Evolutionary conservation across 2,329 filamentous ascomycete genomes (phyloP).

Genomic region (Mycosphaerelloides madeirae): DNA sequence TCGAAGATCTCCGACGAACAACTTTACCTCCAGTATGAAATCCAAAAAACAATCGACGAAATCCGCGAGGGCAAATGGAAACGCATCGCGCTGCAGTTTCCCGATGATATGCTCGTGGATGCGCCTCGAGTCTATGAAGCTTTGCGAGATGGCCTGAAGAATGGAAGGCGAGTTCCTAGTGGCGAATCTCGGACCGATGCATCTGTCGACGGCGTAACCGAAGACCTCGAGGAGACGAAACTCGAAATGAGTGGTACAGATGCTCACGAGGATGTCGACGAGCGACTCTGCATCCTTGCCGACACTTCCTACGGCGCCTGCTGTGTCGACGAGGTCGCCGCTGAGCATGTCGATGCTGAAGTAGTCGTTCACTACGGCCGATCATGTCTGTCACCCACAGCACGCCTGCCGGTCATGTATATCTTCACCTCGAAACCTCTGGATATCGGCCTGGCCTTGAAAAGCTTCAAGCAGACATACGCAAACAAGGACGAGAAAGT

Average conservation of each 20-base stretch:
- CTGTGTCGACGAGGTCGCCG: constrained; percentile 94
- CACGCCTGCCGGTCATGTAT: constrained; percentile 80
- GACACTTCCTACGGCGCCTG: constrained; percentile 97
- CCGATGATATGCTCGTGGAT: constrained; percentile 85
- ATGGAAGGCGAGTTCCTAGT: constrained; percentile 2
- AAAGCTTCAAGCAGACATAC: constrained; percentile 66
- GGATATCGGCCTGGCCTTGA: constrained; percentile 54
- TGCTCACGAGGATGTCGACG: constrained; percentile 28
- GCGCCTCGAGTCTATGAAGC: constrained; percentile 72
- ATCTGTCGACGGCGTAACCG: background rate
- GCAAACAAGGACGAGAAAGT: constrained; percentile 59
- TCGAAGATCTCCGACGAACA: constrained; percentile 59
- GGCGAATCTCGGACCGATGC: background rate
- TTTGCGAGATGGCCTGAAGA: constrained; percentile 50
- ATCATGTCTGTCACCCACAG: constrained; percentile 85
- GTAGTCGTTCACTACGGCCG: constrained; percentile 92
- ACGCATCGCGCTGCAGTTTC: constrained; percentile 88
- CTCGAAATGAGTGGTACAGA: constrained; percentile 1
- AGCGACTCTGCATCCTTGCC: constrained; percentile 73
- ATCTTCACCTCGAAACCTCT: constrained; percentile 76
- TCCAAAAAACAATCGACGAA: constrained; percentile 71
- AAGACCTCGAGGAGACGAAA: constrained; percentile 8
- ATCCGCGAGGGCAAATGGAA: constrained; percentile 67
- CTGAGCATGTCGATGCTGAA: constrained; percentile 86
- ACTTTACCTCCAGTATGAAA: constrained; percentile 74